These are phyloP conservation scores for Rhizopogon salebrosus DNA, from an alignment of 768 basidiomycete genomes.

Conservation along the genomic window DNA sequence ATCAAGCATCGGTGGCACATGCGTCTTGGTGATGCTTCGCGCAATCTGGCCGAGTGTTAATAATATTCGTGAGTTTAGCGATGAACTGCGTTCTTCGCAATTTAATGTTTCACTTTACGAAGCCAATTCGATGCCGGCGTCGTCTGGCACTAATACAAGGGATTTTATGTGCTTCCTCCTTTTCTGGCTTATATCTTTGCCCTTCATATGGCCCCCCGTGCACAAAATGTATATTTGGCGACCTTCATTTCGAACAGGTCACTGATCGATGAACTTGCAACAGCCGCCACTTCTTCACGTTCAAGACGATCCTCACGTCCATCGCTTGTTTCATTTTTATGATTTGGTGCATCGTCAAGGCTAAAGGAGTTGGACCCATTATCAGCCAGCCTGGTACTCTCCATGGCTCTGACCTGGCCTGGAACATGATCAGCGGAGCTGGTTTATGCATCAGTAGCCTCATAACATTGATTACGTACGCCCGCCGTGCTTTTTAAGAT, in stretches of 20 bases:
- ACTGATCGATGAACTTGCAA: background rate
- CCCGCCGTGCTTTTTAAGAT: conserved; percentile 2
- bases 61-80: conserved; percentile 43
- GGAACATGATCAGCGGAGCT: conserved; percentile 59
- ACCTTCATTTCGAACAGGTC: background rate
- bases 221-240: conserved; percentile 54
- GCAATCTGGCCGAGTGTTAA: conserved; percentile 68
- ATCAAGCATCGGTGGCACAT: conserved; percentile 68
- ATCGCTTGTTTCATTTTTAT: conserved; percentile 61
- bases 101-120: background rate
- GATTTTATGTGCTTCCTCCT: conserved; percentile 77
- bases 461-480: conserved; percentile 61
- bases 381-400: conserved; percentile 52
- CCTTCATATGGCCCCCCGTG: conserved; percentile 75
- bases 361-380: conserved; percentile 69
- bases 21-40: conserved; percentile 61
- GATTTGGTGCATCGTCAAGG: conserved; percentile 70
- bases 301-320: conserved; percentile 64
- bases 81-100: background rate
- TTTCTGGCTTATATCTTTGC: conserved; percentile 72
- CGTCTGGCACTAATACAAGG: conserved; percentile 60
- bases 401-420: conserved; percentile 57
- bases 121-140: conserved; percentile 63
- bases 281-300: conserved; percentile 67
- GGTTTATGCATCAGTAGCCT: conserved; percentile 74